Base-by-base conservation (phyloP, 768 basidiomycete genomes). In the Boletus eberwhitei region DNA sequence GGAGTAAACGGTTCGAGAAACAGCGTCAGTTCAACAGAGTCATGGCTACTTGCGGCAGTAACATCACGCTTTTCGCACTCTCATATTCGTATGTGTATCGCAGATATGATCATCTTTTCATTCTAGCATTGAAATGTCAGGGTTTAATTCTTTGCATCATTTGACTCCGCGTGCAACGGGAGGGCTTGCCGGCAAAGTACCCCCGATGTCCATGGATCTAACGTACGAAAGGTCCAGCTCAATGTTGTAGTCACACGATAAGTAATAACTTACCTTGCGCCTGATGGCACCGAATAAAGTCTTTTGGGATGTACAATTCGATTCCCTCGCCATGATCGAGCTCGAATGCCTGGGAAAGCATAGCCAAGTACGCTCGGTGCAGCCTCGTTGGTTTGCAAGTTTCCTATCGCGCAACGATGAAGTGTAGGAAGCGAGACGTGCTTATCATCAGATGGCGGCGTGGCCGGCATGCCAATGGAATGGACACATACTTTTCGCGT, bases 1-100 rank as follows among this genome's bases (percentile, higher is more conserved):
- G 61, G 85, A 86, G 57, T 82, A 56, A 52, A n/a, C 14, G 29
- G 4, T 26, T 26, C 12, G 38, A 29, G 29, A 38, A 21, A 26
- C 8, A 39, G 24, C 19, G 21, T n/a, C 19, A 7, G 21, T 13
- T 16, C 12, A 5, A n/a, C 34, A n/a, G 8, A 8, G 46, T 29
- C 16, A 34, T 38, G n/a, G n/a, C 16, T 31, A 19, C 8, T 31
- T n/a, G 29, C 4, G 35, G 38, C 3, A 34, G 40, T 2, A 19
- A 29, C 12, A 21, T 22, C 13, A 50, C 7, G 14, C 21, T 19
- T 34, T 53, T 54, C 17, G 14, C 14, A 48, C 17, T 48, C 42
- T 62, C 42, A 39, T 39, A 36, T n/a, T 35, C 24, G 17, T 38
- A 47, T 24, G 48, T 5, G 38, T 34, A 48, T 61, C 21, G n/a